Evolutionary conservation across 2,329 filamentous ascomycete species (phyloP).

Genomic region (Blastomyces gilchristii): DNA sequence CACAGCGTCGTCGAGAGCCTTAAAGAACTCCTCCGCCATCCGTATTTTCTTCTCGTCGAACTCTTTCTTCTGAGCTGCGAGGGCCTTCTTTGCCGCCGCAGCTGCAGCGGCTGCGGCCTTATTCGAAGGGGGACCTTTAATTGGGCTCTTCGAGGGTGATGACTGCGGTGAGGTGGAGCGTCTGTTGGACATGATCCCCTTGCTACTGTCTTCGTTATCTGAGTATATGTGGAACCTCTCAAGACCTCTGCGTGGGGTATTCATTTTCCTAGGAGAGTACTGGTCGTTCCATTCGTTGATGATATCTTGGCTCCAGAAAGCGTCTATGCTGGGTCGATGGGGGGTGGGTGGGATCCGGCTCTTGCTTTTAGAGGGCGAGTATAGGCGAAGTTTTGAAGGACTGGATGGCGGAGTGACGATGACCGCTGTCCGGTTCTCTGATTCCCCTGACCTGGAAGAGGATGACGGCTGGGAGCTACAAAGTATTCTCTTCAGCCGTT

Average conservation of each 20-base stretch:
- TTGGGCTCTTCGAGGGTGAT: constrained; percentile 9
- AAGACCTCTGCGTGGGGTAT: constrained; percentile 13
- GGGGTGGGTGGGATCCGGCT: constrained; percentile 41
- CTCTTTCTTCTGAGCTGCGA: constrained; percentile 34
- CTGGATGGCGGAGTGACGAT: constrained; percentile 35
- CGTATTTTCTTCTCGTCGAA: constrained; percentile 46
- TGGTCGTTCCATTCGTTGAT: constrained; percentile 47
- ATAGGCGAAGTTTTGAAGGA: constrained; percentile 34
- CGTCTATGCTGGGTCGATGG: constrained; percentile 41
- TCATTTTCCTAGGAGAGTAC: constrained; percentile 42
- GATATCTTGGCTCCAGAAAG: constrained; percentile 44
- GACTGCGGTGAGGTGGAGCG: neutral
- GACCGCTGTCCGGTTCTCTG: neutral
- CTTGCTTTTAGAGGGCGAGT: constrained; percentile 40
- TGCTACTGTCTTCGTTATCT: constrained; percentile 26
- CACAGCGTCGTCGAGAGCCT: constrained; percentile 45
- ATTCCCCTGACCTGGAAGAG: neutral
- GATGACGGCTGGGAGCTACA: neutral
- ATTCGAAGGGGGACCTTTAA: constrained; percentile 19
- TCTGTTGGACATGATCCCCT: neutral
- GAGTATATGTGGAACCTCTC: constrained; percentile 25
- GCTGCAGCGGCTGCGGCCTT: constrained; percentile 20
- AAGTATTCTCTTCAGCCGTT: neutral
- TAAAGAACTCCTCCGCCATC: constrained; percentile 46
- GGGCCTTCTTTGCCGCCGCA: constrained; percentile 26